A percentile compares a stretch with the other conserved stretches of the same genome.
Evolutionary conservation across 148 eudicot species (phyloP).

Genomic region (Suaeda aralocaspica): DNA sequence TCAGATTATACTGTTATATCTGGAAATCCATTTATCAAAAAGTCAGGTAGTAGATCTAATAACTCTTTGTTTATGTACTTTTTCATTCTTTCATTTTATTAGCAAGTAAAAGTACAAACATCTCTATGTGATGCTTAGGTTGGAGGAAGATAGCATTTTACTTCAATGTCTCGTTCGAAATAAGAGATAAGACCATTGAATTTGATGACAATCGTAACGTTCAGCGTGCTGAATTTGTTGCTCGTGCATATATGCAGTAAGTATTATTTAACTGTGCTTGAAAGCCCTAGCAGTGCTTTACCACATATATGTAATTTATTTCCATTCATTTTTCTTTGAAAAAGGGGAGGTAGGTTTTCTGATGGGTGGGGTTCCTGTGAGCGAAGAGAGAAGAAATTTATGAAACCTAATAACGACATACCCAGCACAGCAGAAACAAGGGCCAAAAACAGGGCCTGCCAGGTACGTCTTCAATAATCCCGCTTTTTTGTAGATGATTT

Average conservation of each 20-base stretch:
- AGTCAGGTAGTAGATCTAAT: constrained; percentile 52
- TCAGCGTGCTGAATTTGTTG: constrained; percentile 88
- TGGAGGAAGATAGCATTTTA: constrained; percentile 98
- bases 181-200: constrained; percentile 85
- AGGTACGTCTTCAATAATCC: constrained; percentile 40
- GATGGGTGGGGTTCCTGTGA: constrained; percentile 99
- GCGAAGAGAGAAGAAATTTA: constrained; percentile 77
- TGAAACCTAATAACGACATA: constrained; percentile 86
- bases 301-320: background rate
- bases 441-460: constrained; percentile 95
- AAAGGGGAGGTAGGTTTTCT: constrained; percentile 89
- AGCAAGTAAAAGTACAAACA: background rate
- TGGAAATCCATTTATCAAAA: constrained; percentile 80
- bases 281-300: background rate
- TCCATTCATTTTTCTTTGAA: constrained; percentile 18
- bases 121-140: constrained; percentile 37
- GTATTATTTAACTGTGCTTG: constrained; percentile 18
- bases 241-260: constrained; percentile 91
- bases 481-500: too few relatives aligned
- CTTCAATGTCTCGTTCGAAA: constrained; percentile 87
- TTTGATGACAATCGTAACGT: constrained; percentile 85
- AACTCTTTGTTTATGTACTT: background rate
- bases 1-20: constrained; percentile 73
- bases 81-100: background rate
- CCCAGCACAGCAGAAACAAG: constrained; percentile 99